These are phyloP conservation scores for Globisporangium takayamanum DNA, from an alignment of 352 stramenopile species.

Conservation along the genomic window DNA sequence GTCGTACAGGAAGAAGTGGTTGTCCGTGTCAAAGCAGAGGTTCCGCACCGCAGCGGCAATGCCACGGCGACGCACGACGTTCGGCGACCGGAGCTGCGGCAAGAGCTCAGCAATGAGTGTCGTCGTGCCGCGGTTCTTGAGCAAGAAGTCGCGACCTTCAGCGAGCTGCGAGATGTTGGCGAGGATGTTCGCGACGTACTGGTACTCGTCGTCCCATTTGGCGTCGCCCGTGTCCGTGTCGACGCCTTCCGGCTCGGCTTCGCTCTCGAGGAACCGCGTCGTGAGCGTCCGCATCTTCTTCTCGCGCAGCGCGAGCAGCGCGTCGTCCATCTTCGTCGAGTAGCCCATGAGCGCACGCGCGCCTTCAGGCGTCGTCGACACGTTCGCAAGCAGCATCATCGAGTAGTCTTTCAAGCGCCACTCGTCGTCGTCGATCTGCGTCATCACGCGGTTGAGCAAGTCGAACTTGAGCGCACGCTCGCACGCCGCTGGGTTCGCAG, in stretches of 20 bases:
- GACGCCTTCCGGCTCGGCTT: constrained; percentile 72
- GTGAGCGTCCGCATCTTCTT: constrained; percentile 78
- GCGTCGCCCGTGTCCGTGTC: constrained; percentile 62
- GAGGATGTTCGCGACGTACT: constrained; percentile 83
- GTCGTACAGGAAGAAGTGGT: constrained; percentile 86
- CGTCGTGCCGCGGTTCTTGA: constrained; percentile 63
- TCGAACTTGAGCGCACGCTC: constrained; percentile 75
- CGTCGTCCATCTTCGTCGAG: constrained; percentile 37
- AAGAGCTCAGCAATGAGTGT: constrained; percentile 60
- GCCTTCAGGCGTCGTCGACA: constrained; percentile 65
- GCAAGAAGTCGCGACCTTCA: constrained; percentile 67
- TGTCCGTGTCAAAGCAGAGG: constrained; percentile 85
- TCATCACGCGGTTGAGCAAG: constrained; percentile 84
- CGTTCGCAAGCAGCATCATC: constrained; percentile 86
- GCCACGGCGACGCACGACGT: constrained; percentile 72
- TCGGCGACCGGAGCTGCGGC: constrained; percentile 74
- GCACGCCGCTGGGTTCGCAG: constrained; percentile 52
- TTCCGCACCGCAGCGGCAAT: constrained; percentile 68
- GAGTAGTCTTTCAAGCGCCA: constrained; percentile 80
- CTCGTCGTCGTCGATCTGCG: constrained; percentile 73
- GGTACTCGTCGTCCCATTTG: constrained; percentile 85
- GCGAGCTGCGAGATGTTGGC: constrained; percentile 83
- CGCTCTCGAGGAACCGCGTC: constrained; percentile 56
- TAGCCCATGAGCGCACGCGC: constrained; percentile 61
- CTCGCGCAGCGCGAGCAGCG: constrained; percentile 52